phyloP scores from a whole-genome alignment of 805 yeast genomes.

The Yarrowia sp. region DNA sequence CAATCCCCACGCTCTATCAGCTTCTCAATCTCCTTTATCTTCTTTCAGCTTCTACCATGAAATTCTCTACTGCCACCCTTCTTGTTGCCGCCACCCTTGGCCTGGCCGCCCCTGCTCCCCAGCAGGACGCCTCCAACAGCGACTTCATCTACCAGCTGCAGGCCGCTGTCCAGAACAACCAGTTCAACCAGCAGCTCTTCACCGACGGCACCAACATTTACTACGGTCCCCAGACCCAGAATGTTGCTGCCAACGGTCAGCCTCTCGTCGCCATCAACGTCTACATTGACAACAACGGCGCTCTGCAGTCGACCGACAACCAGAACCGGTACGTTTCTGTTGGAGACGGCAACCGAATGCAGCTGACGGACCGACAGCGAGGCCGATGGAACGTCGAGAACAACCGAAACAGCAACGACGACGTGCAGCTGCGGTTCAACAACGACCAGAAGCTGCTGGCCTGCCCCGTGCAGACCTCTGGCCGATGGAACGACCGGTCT shows the following conservation, averaged over 20 bases:
- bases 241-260: constrained; percentile 7
- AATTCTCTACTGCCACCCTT: constrained; percentile 18
- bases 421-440: constrained; percentile 19
- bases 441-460: constrained; percentile 12
- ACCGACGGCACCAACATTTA: constrained; percentile 26
- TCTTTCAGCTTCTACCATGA: constrained; percentile 30
- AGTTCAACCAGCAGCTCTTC: constrained; percentile 29
- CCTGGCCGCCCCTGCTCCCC: constrained; percentile 16
- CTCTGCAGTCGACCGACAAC: background rate
- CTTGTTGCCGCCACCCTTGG: constrained; percentile 12
- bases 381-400: constrained; percentile 12
- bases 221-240: constrained; percentile 13
- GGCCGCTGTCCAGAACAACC: constrained; percentile 12
- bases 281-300: constrained; percentile 12
- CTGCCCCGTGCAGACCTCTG: constrained; percentile 20
- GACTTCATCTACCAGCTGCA: constrained; percentile 35
- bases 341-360: constrained; percentile 5
- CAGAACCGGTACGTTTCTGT: constrained; percentile 18
- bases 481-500: background rate
- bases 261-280: constrained; percentile 9
- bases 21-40: background rate
- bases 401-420: constrained; percentile 3
- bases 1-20: background rate
- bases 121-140: constrained; percentile 2
- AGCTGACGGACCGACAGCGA: constrained; percentile 7